These are phyloP conservation scores for Saccharomycopsis oosterbeekiorum DNA, from an alignment of 805 yeast genomes.

Conservation along the genomic window DNA sequence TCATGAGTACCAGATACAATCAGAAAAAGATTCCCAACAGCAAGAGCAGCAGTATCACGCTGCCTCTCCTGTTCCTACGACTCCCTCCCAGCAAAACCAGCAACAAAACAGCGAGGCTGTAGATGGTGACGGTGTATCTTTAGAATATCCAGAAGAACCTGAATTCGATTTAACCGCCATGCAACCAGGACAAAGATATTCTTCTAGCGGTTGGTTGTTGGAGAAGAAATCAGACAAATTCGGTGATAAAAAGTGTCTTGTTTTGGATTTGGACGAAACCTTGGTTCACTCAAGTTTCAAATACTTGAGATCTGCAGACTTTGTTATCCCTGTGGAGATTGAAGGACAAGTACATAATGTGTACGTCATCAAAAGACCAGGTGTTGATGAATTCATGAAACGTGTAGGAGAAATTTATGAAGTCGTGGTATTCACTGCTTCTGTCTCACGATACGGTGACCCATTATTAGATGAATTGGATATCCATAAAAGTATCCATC, in stretches of 20 bases:
- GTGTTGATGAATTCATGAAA: slow-evolving; percentile 86
- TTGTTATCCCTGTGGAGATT: slow-evolving; percentile 94
- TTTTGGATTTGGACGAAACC: slow-evolving; percentile 91
- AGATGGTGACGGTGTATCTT: background rate
- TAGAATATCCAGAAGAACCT: slow-evolving; percentile 1
- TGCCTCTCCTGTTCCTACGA: background rate
- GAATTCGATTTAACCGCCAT: slow-evolving; percentile 49
- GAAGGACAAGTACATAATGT: slow-evolving; percentile 89
- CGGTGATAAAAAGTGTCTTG: slow-evolving; percentile 68
- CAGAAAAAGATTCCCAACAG: background rate
- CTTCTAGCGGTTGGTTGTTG: slow-evolving; percentile 57
- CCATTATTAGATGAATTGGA: slow-evolving; percentile 88
- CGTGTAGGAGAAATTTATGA: slow-evolving; percentile 82
- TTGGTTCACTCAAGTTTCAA: slow-evolving; percentile 93
- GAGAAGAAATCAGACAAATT: slow-evolving; percentile 42
- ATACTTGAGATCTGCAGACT: slow-evolving; percentile 85
- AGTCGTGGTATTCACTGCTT: slow-evolving; percentile 95
- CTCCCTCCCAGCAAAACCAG: background rate
- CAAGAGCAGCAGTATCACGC: background rate
- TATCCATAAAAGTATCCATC: slow-evolving; percentile 59
- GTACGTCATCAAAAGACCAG: slow-evolving; percentile 94
- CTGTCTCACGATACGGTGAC: slow-evolving; percentile 92
- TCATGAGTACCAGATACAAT: background rate
- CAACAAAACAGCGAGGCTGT: background rate
- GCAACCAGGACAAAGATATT: slow-evolving; percentile 63